Percentiles rank a stretch among this genome's conserved stretches.
phyloP scores from a whole-genome alignment of 1,139 yeast species.

The Suhomyces bolitotheri region DNA sequence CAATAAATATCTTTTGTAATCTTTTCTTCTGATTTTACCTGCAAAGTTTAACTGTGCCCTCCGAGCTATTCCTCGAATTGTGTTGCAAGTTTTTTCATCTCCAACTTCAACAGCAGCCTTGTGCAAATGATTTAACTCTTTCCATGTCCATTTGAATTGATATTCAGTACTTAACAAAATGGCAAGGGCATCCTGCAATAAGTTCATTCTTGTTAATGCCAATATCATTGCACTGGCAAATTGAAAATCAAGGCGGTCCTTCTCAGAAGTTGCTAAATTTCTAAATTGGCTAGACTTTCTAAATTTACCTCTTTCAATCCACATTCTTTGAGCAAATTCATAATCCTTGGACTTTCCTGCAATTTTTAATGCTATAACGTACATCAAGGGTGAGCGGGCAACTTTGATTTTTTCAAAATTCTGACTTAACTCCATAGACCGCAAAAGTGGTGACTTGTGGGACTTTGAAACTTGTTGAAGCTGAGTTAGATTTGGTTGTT shows the following conservation, averaged over 20 bases:
- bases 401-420: slow-evolving; percentile 21
- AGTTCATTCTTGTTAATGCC: slow-evolving; percentile 50
- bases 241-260: slow-evolving; percentile 58
- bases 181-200: slow-evolving; percentile 68
- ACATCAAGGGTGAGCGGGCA: slow-evolving; percentile 54
- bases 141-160: slow-evolving; percentile 73
- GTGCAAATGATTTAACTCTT: slow-evolving; percentile 50
- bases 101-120: slow-evolving; percentile 53
- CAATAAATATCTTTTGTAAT: slow-evolving; percentile 33
- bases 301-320: slow-evolving; percentile 78
- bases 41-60: slow-evolving; percentile 38
- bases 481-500: slow-evolving; percentile 1
- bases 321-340: slow-evolving; percentile 60
- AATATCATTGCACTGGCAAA: slow-evolving; percentile 69
- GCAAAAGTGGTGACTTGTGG: slow-evolving; percentile 31
- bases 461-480: not conserved
- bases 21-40: slow-evolving; percentile 41
- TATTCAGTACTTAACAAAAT: slow-evolving; percentile 65
- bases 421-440: slow-evolving; percentile 12
- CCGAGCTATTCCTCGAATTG: slow-evolving; percentile 34
- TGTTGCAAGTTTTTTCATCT: slow-evolving; percentile 36
- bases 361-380: slow-evolving; percentile 65
- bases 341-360: slow-evolving; percentile 56
- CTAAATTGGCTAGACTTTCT: slow-evolving; percentile 57
- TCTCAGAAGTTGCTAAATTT: slow-evolving; percentile 33